A percentile compares a stretch with the other conserved stretches of the same genome.
Evolutionary conservation across 208 protist genomes (phyloP).

Genomic region (Endotrypanum monterogeii): DNA sequence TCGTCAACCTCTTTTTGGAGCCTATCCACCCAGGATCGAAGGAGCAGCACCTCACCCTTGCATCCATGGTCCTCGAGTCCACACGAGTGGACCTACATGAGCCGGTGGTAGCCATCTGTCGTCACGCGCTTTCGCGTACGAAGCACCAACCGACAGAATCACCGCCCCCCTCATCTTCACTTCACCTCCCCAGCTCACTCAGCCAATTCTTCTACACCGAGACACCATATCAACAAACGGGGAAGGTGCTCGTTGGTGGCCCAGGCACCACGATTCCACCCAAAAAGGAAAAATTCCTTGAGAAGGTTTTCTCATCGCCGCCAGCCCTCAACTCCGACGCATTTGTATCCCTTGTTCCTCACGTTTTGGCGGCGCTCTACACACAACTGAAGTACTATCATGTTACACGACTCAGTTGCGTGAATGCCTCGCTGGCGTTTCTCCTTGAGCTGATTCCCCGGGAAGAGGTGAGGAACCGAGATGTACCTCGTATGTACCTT

Average conservation of each 20-base stretch:
- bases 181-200: slow-evolving; percentile 24
- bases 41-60: slow-evolving; percentile 1
- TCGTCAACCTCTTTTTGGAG: slow-evolving; percentile 24
- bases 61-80: slow-evolving; percentile 26
- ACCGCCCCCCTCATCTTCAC: neutral
- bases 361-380: slow-evolving; percentile 23
- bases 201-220: slow-evolving; percentile 28
- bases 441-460: slow-evolving; percentile 18
- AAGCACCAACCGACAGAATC: neutral
- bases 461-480: neutral
- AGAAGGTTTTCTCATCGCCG: slow-evolving; percentile 16
- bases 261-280: slow-evolving; percentile 18
- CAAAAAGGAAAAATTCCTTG: slow-evolving; percentile 21
- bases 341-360: slow-evolving; percentile 16
- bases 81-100: slow-evolving; percentile 34
- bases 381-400: slow-evolving; percentile 31
- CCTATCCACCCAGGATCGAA: neutral
- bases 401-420: slow-evolving; percentile 29
- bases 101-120: slow-evolving; percentile 18
- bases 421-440: slow-evolving; percentile 17
- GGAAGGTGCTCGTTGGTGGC: slow-evolving; percentile 21
- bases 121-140: slow-evolving; percentile 18
- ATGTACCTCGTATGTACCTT: slow-evolving; percentile 8
- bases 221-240: slow-evolving; percentile 33
- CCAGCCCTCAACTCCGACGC: neutral